Evolutionary conservation across 1,284 basidiomycete species (phyloP).

Genomic region (Athelia sp.): DNA sequence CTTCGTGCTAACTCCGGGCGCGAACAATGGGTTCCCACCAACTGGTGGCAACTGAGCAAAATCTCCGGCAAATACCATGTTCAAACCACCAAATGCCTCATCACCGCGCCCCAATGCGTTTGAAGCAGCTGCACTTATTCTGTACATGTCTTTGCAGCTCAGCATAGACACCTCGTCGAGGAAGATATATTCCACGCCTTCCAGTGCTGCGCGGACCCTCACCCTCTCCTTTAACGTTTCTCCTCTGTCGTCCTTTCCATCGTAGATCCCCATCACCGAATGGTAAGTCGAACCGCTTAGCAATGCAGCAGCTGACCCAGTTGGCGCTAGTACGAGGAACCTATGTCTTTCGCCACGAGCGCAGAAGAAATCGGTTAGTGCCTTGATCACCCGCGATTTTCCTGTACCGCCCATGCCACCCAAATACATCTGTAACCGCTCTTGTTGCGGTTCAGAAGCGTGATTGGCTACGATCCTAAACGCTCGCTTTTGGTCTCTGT

Average conservation of each 20-base stretch:
- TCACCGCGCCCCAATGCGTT: neutral
- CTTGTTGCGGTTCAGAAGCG: slow-evolving; percentile 4
- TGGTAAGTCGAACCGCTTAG: slow-evolving; percentile 36
- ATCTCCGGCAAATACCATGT: slow-evolving; percentile 16
- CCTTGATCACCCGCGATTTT: slow-evolving; percentile 29
- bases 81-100: slow-evolving; percentile 8
- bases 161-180: slow-evolving; percentile 35
- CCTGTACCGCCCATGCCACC: slow-evolving; percentile 28
- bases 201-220: slow-evolving; percentile 10
- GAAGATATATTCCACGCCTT: slow-evolving; percentile 28
- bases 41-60: slow-evolving; percentile 14
- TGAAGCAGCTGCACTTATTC: slow-evolving; percentile 7
- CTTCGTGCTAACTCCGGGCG: slow-evolving; percentile 7
- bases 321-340: slow-evolving; percentile 24
- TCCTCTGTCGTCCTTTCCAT: neutral
- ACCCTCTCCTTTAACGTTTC: slow-evolving; percentile 6
- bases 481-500: slow-evolving; percentile 19
- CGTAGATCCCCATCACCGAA: slow-evolving; percentile 23
- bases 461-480: slow-evolving; percentile 24
- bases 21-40: slow-evolving; percentile 14
- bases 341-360: slow-evolving; percentile 12
- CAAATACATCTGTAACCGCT: slow-evolving; percentile 24
- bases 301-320: slow-evolving; percentile 27
- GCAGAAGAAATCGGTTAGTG: slow-evolving; percentile 18
- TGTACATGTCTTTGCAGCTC: slow-evolving; percentile 20